phyloP scores from a whole-genome alignment of 169 alveolate species.

The Plasmodium falciparum region DNA sequence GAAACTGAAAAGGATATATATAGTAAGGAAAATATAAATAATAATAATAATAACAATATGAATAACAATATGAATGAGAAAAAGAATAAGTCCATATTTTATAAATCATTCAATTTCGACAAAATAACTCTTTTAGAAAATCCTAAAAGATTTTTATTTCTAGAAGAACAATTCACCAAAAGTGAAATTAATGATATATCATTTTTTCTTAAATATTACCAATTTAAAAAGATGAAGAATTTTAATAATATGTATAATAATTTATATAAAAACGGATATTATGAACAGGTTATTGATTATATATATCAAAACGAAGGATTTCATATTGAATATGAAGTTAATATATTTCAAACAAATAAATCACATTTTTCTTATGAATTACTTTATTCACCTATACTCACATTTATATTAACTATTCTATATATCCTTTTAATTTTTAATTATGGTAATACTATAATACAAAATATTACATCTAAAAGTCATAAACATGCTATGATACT shows the following conservation, averaged over 20 bases:
- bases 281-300: slow-evolving; percentile 63
- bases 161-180: slow-evolving; percentile 47
- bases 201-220: slow-evolving; percentile 48
- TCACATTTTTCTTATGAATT: slow-evolving; percentile 71
- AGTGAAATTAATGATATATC: slow-evolving; percentile 54
- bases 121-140: slow-evolving; percentile 64
- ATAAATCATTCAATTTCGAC: slow-evolving; percentile 41
- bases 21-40: neutral
- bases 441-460: slow-evolving; percentile 48
- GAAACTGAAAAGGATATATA: neutral
- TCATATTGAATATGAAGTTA: slow-evolving; percentile 55
- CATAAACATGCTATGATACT: slow-evolving; percentile 56
- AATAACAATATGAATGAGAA: too few species aligned
- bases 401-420: slow-evolving; percentile 46
- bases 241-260: slow-evolving; percentile 68
- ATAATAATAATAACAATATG: too few species aligned
- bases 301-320: slow-evolving; percentile 71
- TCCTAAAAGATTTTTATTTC: slow-evolving; percentile 69
- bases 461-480: slow-evolving; percentile 38
- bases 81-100: slow-evolving; percentile 1
- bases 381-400: slow-evolving; percentile 53
- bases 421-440: slow-evolving; percentile 44
- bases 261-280: slow-evolving; percentile 65
- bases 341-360: slow-evolving; percentile 60
- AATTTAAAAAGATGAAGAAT: slow-evolving; percentile 62